Evolutionary conservation across 352 stramenopile species (phyloP).

Genomic region (Plasmopara viticola): DNA sequence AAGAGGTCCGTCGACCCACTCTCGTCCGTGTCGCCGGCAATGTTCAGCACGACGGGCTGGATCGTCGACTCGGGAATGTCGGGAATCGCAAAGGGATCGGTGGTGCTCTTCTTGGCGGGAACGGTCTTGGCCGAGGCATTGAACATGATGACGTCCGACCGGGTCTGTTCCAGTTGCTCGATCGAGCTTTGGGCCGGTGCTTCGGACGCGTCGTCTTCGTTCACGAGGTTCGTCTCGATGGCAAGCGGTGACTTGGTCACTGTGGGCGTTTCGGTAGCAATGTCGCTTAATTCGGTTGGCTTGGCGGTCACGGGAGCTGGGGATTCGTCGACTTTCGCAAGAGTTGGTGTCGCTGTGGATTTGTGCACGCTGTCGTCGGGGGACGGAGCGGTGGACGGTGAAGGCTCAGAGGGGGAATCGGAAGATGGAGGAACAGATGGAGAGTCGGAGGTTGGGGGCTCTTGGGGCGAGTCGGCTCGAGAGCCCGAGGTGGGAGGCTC

Average conservation of each 20-base stretch:
- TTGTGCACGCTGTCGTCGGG: too few species aligned
- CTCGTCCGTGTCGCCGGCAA: constrained; percentile 21
- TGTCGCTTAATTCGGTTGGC: constrained; percentile 8
- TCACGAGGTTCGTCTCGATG: constrained; percentile 37
- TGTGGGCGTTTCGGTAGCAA: constrained; percentile 14
- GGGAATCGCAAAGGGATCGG: constrained; percentile 51
- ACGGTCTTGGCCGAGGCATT: constrained; percentile 28
- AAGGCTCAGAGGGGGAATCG: constrained; percentile 4
- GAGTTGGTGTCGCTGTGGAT: too few species aligned
- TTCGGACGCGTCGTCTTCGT: constrained; percentile 9
- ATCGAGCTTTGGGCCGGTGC: constrained; percentile 10
- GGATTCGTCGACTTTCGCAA: too few species aligned
- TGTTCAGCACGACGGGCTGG: constrained; percentile 46
- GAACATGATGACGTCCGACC: constrained; percentile 48
- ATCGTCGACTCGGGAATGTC: constrained; percentile 25
- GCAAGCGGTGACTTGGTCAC: constrained; percentile 31
- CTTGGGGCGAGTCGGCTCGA: not conserved
- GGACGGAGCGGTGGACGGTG: constrained; percentile 14
- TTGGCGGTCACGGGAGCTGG: constrained; percentile 18
- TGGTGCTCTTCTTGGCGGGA: constrained; percentile 18
- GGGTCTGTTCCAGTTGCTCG: constrained; percentile 29
- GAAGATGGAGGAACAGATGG: constrained; percentile 7
- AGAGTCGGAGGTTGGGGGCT: constrained; percentile 4
- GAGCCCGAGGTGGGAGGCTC: not conserved
- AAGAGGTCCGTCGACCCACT: constrained; percentile 27